Percentiles rank a stretch among this genome's conserved stretches.
Conservation (phyloP, 2,329 filamentous ascomycete species). For the Mollisia scopiformis region DNA sequence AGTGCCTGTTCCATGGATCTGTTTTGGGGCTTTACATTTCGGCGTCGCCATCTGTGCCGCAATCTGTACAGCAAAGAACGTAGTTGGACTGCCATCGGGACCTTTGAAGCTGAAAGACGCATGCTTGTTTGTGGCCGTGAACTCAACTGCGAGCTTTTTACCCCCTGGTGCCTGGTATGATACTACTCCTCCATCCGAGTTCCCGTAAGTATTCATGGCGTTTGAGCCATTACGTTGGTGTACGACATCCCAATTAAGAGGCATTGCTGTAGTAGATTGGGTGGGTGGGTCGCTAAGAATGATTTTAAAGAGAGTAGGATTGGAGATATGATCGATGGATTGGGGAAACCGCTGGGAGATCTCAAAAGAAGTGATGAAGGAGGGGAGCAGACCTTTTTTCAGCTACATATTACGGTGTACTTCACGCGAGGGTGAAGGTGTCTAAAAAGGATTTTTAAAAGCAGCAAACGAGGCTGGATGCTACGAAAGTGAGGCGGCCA, state of each 20-base stretch:
- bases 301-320: background rate
- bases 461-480: background rate
- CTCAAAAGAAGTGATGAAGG: background rate
- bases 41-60: background rate
- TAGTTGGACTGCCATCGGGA: background rate
- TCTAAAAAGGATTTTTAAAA: background rate
- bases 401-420: too few species aligned
- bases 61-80: slow-evolving; percentile 1
- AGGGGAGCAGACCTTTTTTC: too few species aligned
- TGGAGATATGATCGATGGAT: background rate
- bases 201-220: background rate
- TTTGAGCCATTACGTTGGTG: background rate
- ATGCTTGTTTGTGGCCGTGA: background rate
- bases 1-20: too few species aligned
- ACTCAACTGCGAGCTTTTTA: background rate
- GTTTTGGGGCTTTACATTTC: background rate
- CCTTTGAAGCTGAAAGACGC: background rate
- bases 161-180: background rate
- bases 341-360: background rate
- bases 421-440: too few species aligned
- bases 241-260: background rate
- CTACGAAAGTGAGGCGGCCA: background rate
- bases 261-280: background rate
- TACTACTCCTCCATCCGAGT: background rate
- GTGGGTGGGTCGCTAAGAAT: background rate